Evolutionary conservation across 352 stramenopile species (phyloP).

Genomic region (Nothophytophthora sp.): DNA sequence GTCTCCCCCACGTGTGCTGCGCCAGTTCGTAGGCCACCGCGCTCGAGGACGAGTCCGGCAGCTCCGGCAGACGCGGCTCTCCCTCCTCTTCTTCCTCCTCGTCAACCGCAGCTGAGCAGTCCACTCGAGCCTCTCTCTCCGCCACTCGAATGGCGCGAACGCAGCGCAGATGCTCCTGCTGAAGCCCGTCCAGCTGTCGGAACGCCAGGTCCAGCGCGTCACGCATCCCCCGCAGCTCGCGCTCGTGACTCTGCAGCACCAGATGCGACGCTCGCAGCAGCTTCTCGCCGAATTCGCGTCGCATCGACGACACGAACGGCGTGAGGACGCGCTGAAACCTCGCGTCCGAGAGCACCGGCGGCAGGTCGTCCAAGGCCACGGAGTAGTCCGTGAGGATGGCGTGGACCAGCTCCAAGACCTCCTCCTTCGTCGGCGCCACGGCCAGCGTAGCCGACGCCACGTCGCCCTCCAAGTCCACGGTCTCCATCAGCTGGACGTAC

Average conservation of each 20-base stretch:
- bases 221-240: constrained; percentile 23
- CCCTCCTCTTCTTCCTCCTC: constrained; percentile 10
- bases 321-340: constrained; percentile 37
- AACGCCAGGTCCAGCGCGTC: constrained; percentile 31
- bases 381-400: constrained; percentile 45
- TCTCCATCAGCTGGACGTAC: constrained; percentile 24
- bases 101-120: neutral
- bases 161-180: constrained; percentile 36
- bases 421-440: constrained; percentile 28
- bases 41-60: constrained; percentile 20
- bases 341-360: constrained; percentile 29
- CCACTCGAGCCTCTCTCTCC: constrained; percentile 12
- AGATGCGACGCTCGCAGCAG: constrained; percentile 31
- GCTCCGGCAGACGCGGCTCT: constrained; percentile 12
- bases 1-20: constrained; percentile 35
- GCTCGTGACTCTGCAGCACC: constrained; percentile 20
- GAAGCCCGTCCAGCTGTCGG: constrained; percentile 28
- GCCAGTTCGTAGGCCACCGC: constrained; percentile 43
- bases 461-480: constrained; percentile 23
- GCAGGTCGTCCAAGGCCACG: constrained; percentile 38
- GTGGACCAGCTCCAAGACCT: constrained; percentile 48
- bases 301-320: constrained; percentile 34
- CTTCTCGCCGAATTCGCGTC: constrained; percentile 17
- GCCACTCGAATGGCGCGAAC: constrained; percentile 32
- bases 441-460: constrained; percentile 21